Evolutionary conservation across 371 early-diverging fungal genomes (phyloP).

Genomic region (Actinomucor elegans): DNA sequence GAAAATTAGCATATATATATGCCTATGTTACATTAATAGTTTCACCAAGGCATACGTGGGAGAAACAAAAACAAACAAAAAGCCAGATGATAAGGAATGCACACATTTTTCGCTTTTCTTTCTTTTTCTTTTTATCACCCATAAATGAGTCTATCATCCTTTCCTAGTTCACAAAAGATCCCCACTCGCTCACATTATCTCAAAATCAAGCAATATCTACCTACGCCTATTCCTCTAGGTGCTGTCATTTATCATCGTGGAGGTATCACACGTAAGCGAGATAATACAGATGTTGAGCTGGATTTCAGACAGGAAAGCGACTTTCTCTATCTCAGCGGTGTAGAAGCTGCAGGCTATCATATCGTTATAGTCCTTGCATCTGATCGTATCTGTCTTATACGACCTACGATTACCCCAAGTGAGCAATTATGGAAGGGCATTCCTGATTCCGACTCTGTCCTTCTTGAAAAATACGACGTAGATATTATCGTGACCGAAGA

Average conservation of each 20-base stretch:
- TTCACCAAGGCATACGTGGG: no score
- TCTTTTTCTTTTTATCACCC: background rate
- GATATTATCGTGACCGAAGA: conserved; percentile 47
- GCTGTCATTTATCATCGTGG: conserved; percentile 42
- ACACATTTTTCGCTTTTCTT: no score
- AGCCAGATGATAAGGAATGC: no score
- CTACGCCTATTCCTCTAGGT: background rate
- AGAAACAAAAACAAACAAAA: no score
- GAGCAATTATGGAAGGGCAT: conserved; percentile 58
- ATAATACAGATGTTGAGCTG: conserved; percentile 55
- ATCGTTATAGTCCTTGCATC: conserved; percentile 41
- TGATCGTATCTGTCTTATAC: conserved; percentile 41
- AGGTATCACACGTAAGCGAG: conserved; percentile 25
- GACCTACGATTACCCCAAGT: conserved; percentile 38
- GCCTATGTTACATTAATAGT: no score
- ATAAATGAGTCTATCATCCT: background rate
- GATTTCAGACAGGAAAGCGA: conserved; percentile 59
- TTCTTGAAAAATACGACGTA: conserved; percentile 50
- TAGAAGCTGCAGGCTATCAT: conserved; percentile 55
- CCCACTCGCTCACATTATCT: conserved; percentile 1
- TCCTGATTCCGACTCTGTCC: conserved; percentile 30
- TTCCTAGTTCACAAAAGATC: background rate
- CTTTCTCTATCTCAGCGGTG: conserved; percentile 58
- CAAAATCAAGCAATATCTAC: conserved; percentile 17
- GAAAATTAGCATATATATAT: no score